Evolutionary conservation across 2,329 filamentous ascomycete genomes (phyloP).

Genomic region (Chaetothyriales sp.): DNA sequence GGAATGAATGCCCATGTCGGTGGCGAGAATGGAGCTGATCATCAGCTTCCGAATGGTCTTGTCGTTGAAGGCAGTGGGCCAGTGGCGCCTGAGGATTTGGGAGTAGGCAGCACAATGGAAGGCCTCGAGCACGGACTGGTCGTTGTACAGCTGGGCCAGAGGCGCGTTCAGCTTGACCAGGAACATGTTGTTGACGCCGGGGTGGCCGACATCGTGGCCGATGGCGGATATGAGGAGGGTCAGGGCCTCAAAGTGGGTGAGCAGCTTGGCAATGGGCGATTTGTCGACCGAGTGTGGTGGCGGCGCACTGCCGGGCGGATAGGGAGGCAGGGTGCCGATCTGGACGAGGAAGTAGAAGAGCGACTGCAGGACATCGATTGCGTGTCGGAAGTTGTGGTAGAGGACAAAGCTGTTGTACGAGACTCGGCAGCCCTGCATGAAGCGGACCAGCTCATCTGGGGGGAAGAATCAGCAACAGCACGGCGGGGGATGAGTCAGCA

Average conservation of each 20-base stretch:
- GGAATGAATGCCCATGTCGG: constrained; percentile 94
- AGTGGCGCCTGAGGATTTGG: constrained; percentile 83
- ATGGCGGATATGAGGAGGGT: constrained; percentile 90
- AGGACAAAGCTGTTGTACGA: constrained; percentile 96
- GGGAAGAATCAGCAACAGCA: constrained; percentile 24
- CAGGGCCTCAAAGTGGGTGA: constrained; percentile 78
- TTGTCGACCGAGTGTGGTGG: constrained; percentile 20
- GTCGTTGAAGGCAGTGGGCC: constrained; percentile 71
- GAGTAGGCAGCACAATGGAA: constrained; percentile 97
- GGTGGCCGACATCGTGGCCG: constrained; percentile 93
- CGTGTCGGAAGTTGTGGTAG: constrained; percentile 97
- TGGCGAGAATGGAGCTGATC: constrained; percentile 95
- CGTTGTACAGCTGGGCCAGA: constrained; percentile 89
- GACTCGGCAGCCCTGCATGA: constrained; percentile 73
- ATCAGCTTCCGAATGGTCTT: constrained; percentile 71
- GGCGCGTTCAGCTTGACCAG: constrained; percentile 83
- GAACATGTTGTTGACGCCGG: constrained; percentile 96
- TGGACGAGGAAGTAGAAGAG: constrained; percentile 78
- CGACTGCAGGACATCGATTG: constrained; percentile 88
- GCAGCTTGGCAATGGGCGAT: constrained; percentile 58
- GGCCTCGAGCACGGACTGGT: constrained; percentile 88
- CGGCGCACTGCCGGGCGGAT: constrained; percentile 33
- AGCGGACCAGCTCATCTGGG: constrained; percentile 65
- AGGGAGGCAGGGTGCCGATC: constrained; percentile 61
- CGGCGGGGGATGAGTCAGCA: too few species aligned